These are phyloP conservation scores for Cladobotryum mycophilum DNA, from an alignment of 2,329 filamentous ascomycete species.

Conservation along the genomic window DNA sequence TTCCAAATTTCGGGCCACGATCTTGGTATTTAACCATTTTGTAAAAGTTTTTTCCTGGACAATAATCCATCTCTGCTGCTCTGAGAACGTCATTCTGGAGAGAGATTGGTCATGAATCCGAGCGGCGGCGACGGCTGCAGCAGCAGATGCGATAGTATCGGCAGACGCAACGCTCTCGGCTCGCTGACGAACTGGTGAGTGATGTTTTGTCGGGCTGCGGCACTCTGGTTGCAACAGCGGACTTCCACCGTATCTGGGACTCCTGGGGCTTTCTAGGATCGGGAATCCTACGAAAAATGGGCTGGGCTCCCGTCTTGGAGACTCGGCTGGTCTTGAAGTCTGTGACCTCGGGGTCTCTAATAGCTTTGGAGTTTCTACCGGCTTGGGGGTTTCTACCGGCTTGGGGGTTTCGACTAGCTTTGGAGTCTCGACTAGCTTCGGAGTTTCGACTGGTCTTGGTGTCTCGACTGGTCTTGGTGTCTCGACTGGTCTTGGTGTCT, in stretches of 20 bases:
- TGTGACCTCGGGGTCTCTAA: neutral
- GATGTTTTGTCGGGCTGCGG: neutral
- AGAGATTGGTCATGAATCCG: constrained; percentile 41
- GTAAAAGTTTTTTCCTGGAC: constrained; percentile 99
- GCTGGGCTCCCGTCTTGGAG: neutral
- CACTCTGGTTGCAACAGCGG: neutral
- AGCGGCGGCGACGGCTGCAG: constrained; percentile 34
- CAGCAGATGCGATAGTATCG: constrained; percentile 32
- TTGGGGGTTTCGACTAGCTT: neutral
- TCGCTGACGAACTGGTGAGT: constrained; percentile 23
- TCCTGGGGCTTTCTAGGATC: constrained; percentile 12
- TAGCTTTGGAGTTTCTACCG: neutral
- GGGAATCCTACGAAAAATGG: neutral
- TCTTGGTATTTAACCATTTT: constrained; percentile 97
- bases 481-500: neutral
- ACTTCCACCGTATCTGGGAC: neutral
- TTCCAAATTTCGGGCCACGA: constrained; percentile 68
- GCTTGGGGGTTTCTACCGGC: neutral
- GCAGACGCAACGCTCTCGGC: constrained; percentile 27
- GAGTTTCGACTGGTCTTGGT: neutral
- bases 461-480: neutral
- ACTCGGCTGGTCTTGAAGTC: constrained; percentile 20
- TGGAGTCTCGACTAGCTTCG: neutral
- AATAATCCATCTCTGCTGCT: constrained; percentile 63
- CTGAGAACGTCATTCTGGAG: constrained; percentile 56